A percentile compares a stretch with the other conserved stretches of the same genome.
Conservation (phyloP, 2,329 filamentous ascomycete species). For the Diaporthe ampelina region DNA sequence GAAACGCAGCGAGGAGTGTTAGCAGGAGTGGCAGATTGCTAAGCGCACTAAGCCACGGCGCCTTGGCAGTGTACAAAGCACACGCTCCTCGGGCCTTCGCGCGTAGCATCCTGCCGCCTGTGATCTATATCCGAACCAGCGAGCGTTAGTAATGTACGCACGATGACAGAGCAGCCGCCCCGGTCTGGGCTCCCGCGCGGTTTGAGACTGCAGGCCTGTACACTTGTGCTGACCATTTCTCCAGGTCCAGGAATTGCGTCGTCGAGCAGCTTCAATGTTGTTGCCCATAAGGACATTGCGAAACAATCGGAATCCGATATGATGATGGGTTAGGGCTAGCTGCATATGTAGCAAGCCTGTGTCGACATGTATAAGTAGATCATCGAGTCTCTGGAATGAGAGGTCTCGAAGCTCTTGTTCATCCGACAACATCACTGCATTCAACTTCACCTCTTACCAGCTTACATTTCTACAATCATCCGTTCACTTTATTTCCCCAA, state of each 20-base stretch:
- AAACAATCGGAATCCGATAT: background rate
- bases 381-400: background rate
- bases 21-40: conserved; percentile 1
- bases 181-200: background rate
- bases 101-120: background rate
- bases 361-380: conserved; percentile 24
- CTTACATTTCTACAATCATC: background rate
- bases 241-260: background rate
- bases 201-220: background rate
- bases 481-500: background rate
- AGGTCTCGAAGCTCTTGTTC: conserved; percentile 10
- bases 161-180: background rate
- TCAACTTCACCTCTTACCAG: background rate
- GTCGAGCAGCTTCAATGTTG: conserved; percentile 5
- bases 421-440: conserved; percentile 28
- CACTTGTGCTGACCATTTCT: background rate
- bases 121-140: background rate
- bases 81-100: conserved; percentile 20
- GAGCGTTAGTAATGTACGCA: background rate
- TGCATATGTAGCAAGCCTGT: background rate
- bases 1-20: background rate
- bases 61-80: background rate
- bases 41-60: background rate
- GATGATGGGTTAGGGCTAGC: background rate
- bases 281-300: background rate